These are phyloP conservation scores for Fusarium sarcochroum DNA, from an alignment of 2,329 filamentous ascomycete species.

Conservation along the genomic window DNA sequence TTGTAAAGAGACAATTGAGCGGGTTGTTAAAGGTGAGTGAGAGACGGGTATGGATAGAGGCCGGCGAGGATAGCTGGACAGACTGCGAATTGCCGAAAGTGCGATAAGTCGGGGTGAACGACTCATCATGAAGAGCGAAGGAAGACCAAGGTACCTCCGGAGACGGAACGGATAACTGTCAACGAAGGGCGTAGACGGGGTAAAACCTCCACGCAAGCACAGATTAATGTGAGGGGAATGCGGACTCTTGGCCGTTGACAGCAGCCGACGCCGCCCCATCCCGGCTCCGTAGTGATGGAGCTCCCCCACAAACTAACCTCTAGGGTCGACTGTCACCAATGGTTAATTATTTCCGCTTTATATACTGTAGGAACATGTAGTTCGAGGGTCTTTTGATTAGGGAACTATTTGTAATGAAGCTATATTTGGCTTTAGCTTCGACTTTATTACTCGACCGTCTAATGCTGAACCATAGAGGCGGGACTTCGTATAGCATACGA, in stretches of 20 bases:
- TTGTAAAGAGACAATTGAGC: neutral
- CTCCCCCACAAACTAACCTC: slow-evolving; percentile 15
- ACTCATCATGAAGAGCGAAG: slow-evolving; percentile 24
- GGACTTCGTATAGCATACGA: too few species aligned
- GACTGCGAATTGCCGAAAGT: slow-evolving; percentile 9
- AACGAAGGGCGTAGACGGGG: slow-evolving; percentile 5
- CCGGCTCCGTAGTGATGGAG: slow-evolving; percentile 30
- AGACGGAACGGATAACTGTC: slow-evolving; percentile 15
- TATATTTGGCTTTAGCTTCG: too few species aligned
- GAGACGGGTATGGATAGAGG: neutral
- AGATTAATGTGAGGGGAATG: slow-evolving; percentile 31
- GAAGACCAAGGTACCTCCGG: slow-evolving; percentile 18
- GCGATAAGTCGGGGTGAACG: slow-evolving; percentile 18
- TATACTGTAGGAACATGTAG: neutral
- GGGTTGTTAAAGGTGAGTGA: neutral
- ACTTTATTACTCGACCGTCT: too few species aligned
- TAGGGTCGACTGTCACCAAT: neutral
- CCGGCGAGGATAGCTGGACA: neutral
- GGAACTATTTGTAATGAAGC: neutral
- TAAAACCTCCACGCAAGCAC: slow-evolving; percentile 25
- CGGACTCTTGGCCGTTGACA: slow-evolving; percentile 22
- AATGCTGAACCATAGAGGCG: too few species aligned
- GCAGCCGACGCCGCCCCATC: slow-evolving; percentile 29
- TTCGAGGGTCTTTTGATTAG: neutral
- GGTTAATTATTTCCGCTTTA: slow-evolving; percentile 11